Conservation (phyloP, 768 basidiomycete genomes). For the Hebeloma cylindrosporum region DNA sequence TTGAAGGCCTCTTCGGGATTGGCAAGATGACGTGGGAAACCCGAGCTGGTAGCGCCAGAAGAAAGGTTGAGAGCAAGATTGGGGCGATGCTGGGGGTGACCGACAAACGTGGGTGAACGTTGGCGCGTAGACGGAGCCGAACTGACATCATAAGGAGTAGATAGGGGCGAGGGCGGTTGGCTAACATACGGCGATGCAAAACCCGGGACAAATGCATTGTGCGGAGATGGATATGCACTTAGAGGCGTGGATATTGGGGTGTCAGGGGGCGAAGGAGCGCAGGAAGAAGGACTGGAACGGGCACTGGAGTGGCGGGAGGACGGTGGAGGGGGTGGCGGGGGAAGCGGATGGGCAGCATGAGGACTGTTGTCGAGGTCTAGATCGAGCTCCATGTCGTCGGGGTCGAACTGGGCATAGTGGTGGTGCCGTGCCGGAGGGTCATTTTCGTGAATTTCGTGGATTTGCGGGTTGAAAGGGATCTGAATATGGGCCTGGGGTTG, state of each 20-base stretch:
- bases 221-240: constrained; percentile 41
- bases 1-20: constrained; percentile 62
- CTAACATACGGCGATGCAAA: constrained; percentile 38
- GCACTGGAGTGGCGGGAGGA: constrained; percentile 22
- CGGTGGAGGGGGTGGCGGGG: constrained; percentile 26
- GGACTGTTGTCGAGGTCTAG: constrained; percentile 48
- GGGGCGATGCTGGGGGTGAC: constrained; percentile 7
- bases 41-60: constrained; percentile 20
- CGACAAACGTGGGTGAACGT: constrained; percentile 29
- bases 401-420: constrained; percentile 53
- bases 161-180: constrained; percentile 49
- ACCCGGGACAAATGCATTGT: constrained; percentile 23
- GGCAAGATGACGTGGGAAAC: constrained; percentile 24
- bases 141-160: constrained; percentile 35
- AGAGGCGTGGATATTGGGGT: constrained; percentile 53
- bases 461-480: constrained; percentile 46
- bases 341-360: constrained; percentile 15
- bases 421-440: constrained; percentile 28
- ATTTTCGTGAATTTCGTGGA: constrained; percentile 29
- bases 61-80: constrained; percentile 29
- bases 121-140: constrained; percentile 34
- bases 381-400: constrained; percentile 83
- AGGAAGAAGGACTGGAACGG: constrained; percentile 41
- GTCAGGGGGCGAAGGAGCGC: constrained; percentile 45
- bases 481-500: constrained; percentile 40